Base-by-base conservation (phyloP, 176 grass and related monocot species). In the Carex littledalei region DNA sequence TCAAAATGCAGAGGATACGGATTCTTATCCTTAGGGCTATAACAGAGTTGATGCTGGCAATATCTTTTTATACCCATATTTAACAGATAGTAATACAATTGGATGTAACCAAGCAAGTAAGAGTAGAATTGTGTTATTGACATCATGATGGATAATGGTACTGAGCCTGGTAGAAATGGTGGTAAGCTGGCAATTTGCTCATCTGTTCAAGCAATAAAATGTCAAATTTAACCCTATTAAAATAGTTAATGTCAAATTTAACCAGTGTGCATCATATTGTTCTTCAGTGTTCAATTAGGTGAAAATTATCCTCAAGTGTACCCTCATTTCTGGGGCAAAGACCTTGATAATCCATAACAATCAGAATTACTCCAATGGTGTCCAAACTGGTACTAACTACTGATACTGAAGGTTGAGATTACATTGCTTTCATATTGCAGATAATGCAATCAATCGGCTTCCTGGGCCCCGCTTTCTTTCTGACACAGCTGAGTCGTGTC, bases 401-500 rank as follows among this genome's bases (percentile, higher is more conserved):
- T 55, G n/a, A 13, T 77, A 54, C 47, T 54, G 45, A 76, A 29
- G 24, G 12, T 29, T 77, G 47, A 77, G 22, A 26, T 10, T 50
- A 50, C 47, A 50, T 16, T 78, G 24, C 52, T 31, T 11, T 84
- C 29, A 37, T 84, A 55, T 31, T 75, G 63, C 60, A 98, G 92
- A 98, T 98, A 89, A 98, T 98, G 95, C 95, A 98, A 84, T 90
- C 95, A n/a, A 94, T 98, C 84, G 95, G 95, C 57, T 98, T 98
- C 81, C 89, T 98, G 41, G 95, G 95, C 31, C 95, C 95, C 59
- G 92, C 95, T 50, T 89, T 98, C 32, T 98, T 98, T 86, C 70
- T 94, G 80, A 92, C 92, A 56, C 91, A 89, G 57, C 75, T 94
- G 83, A 94, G 89, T 74, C 86, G 90, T 88, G 89, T 93, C 64